Base-by-base conservation (phyloP, 345 rosid genomes). In the Salix exigua region DNA sequence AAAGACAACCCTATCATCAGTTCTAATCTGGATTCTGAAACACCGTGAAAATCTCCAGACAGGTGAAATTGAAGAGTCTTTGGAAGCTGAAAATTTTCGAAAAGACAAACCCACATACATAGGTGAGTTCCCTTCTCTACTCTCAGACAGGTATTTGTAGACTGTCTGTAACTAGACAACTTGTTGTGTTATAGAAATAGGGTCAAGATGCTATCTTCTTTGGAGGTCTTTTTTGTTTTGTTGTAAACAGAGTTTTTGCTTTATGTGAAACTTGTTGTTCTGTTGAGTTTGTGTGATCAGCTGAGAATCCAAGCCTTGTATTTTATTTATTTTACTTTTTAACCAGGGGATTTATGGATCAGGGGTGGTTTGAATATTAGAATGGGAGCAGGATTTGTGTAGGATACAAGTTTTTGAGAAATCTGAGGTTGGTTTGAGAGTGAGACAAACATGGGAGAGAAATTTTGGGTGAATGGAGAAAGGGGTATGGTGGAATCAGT, bases 401-500 rank as follows among this genome's bases (percentile, higher is more conserved):
- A 38, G 51, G 51, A 23, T 37, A 37, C 16, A 68, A 9, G 62
- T 6, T 66, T 75, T 66, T 66, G 21, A 35, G 48, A 16, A 17
- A 67, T 61, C 80, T 73, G 60, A 68, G 67, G 71, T 53, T 70
- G 75, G 68, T 28, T 70, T 61, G 74, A 21, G 17, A 71, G 66
- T 33, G 77, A 76, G 19, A 66, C 68, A 78, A 84, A 63, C 46
- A 95, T 96, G 98, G 92, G 81, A 66, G 92, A 83, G 70, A 88
- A 89, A 71, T 86, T 91, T 71, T 91, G 93, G 93, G 85, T 70
- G 46, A 87, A 75, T 61, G 93, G 86, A 58, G 98, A 89, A 73
- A 90, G 84, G 71, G 86, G 88, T 48, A 50, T 86, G 82, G 88
- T 91, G 75, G 99, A 93, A 81, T 91, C 99, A 8, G 78, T 92